Percentiles rank a stretch among this genome's conserved stretches.
These are phyloP conservation scores for Trichosanthes cucumerina DNA, from an alignment of 306 rosid species.

Conservation along the genomic window DNA sequence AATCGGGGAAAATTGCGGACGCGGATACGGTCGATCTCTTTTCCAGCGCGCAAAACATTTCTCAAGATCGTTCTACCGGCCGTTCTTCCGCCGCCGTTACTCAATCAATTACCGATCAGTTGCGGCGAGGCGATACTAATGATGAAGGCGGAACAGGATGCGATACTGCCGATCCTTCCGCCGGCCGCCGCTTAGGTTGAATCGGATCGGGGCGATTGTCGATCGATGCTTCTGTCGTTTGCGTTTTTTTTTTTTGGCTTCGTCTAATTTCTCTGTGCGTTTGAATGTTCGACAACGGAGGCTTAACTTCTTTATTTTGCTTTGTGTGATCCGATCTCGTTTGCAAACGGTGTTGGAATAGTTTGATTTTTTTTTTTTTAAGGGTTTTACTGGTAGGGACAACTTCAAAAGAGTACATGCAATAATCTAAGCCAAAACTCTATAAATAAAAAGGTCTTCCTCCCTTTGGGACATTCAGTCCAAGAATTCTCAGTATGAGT, in stretches of 20 bases:
- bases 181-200: background rate
- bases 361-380: too few species aligned
- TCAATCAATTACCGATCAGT: background rate
- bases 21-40: constrained; percentile 41
- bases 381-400: too few species aligned
- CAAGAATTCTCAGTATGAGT: too few species aligned
- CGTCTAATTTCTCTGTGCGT: background rate
- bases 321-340: background rate
- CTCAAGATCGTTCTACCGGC: background rate
- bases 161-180: background rate
- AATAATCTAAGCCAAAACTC: too few species aligned
- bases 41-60: constrained; percentile 7
- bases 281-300: background rate
- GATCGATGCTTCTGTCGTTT: background rate
- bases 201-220: background rate
- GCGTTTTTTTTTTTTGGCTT: background rate
- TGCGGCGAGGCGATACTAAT: background rate
- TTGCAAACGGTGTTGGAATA: background rate
- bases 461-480: too few species aligned
- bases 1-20: constrained; percentile 57
- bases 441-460: too few species aligned
- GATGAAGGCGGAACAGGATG: background rate
- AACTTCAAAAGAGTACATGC: too few species aligned
- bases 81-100: background rate
- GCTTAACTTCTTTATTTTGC: too few species aligned